These are phyloP conservation scores for Aspergillus egyptiacus DNA, from an alignment of 495 filamentous ascomycete species.

Conservation along the genomic window DNA sequence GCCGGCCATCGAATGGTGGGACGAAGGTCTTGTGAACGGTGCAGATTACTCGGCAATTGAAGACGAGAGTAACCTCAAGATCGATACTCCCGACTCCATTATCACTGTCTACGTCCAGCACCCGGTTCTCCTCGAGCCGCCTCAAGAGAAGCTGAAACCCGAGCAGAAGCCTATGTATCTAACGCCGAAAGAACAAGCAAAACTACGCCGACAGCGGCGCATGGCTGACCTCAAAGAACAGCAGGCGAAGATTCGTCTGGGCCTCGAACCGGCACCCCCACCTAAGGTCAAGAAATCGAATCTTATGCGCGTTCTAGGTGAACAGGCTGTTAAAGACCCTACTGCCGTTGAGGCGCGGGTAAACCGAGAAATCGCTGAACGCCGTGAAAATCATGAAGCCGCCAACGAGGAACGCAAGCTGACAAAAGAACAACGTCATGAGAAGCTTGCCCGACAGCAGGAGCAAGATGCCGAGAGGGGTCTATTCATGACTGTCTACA, in stretches of 20 bases:
- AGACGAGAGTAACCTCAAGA: slow-evolving; percentile 58
- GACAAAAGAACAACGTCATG: slow-evolving; percentile 80
- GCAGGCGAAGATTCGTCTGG: slow-evolving; percentile 90
- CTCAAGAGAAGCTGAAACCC: slow-evolving; percentile 76
- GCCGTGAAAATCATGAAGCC: slow-evolving; percentile 65
- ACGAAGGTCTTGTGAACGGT: slow-evolving; percentile 75
- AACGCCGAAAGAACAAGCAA: slow-evolving; percentile 84
- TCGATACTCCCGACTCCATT: slow-evolving; percentile 72
- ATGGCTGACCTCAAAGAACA: slow-evolving; percentile 91
- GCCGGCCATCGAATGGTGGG: slow-evolving; percentile 96
- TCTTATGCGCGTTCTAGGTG: slow-evolving; percentile 94
- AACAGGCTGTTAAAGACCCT: slow-evolving; percentile 95
- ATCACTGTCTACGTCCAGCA: slow-evolving; percentile 89
- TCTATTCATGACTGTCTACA: slow-evolving; percentile 77
- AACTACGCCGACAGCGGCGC: slow-evolving; percentile 81
- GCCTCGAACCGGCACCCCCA: slow-evolving; percentile 79
- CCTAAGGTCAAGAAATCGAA: slow-evolving; percentile 95
- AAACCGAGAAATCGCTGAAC: slow-evolving; percentile 81
- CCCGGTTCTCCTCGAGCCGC: slow-evolving; percentile 84
- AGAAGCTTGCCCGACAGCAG: slow-evolving; percentile 79
- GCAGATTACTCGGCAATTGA: slow-evolving; percentile 66
- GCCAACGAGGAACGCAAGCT: slow-evolving; percentile 84
- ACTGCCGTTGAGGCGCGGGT: slow-evolving; percentile 95
- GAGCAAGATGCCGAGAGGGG: slow-evolving; percentile 84
- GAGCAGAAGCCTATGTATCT: slow-evolving; percentile 86